Percentiles rank a stretch among this genome's conserved stretches.
phyloP scores from a whole-genome alignment of 176 grass and related monocot species.

The Themeda triandra region DNA sequence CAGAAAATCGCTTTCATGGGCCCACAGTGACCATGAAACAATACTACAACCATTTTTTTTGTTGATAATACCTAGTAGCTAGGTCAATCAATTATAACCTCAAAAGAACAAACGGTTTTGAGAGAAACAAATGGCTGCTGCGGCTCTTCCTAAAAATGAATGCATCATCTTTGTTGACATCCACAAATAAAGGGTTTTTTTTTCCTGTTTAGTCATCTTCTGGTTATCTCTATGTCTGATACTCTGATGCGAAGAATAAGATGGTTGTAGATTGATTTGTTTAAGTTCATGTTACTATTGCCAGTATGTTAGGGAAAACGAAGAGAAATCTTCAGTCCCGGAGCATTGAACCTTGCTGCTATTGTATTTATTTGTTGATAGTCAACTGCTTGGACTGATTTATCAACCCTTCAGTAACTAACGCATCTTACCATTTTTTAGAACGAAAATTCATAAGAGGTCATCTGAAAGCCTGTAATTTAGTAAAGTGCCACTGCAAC shows the following conservation, averaged over 20 bases:
- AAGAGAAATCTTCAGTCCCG: neutral
- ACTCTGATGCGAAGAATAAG: neutral
- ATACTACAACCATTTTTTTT: neutral
- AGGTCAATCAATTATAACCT: neutral
- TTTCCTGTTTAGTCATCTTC: constrained; percentile 5
- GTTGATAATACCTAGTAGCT: neutral
- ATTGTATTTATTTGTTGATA: neutral
- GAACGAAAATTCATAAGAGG: neutral
- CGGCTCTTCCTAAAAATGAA: constrained; percentile 8
- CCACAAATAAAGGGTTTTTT: neutral
- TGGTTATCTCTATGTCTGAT: neutral
- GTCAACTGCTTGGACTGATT: neutral
- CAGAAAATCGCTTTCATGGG: constrained; percentile 14
- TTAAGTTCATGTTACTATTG: constrained; percentile 12
- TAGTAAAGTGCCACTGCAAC: neutral
- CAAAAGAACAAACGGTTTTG: constrained; percentile 3
- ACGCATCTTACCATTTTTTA: neutral
- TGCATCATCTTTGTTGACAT: neutral
- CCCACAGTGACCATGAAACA: neutral
- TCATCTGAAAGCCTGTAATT: neutral
- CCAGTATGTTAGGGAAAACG: neutral
- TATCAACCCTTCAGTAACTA: neutral
- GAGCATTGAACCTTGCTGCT: neutral
- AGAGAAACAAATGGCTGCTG: constrained; percentile 20
- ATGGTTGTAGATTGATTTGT: constrained; percentile 8